These are phyloP conservation scores for Malus sieversii DNA, from an alignment of 306 rosid genomes.

Conservation along the genomic window DNA sequence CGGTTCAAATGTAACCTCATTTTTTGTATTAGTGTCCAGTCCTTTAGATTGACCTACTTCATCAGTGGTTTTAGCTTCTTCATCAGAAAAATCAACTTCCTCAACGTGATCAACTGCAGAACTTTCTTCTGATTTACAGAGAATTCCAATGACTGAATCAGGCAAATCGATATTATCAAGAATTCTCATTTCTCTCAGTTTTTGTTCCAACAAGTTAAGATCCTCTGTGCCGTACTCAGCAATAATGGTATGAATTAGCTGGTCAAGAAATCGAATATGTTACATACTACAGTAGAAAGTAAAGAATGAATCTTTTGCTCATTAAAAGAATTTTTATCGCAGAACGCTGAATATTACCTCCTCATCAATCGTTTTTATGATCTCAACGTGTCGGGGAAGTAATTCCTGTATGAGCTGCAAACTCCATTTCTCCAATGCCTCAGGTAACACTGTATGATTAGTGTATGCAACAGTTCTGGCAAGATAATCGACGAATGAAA, in stretches of 20 bases:
- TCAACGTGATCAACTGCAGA: slow-evolving; percentile 16
- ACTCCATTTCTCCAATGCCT: slow-evolving; percentile 98
- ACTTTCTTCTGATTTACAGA: slow-evolving; percentile 41
- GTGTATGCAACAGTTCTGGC: slow-evolving; percentile 91
- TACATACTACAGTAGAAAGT: background rate
- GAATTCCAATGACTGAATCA: slow-evolving; percentile 41
- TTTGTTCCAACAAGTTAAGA: slow-evolving; percentile 47
- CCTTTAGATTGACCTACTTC: slow-evolving; percentile 30
- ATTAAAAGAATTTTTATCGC: too few relatives aligned
- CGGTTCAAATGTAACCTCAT: slow-evolving; percentile 53
- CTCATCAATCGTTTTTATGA: slow-evolving; percentile 81
- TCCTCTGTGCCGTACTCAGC: slow-evolving; percentile 63
- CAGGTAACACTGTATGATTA: slow-evolving; percentile 95
- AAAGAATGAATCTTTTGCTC: background rate
- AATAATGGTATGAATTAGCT: slow-evolving; percentile 66
- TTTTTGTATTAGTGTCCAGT: slow-evolving; percentile 27
- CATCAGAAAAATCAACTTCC: slow-evolving; percentile 2
- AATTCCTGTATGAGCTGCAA: slow-evolving; percentile 69
- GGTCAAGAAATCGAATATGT: slow-evolving; percentile 1
- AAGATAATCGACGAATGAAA: background rate
- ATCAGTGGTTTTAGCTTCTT: slow-evolving; percentile 21
- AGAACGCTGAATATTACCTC: slow-evolving; percentile 42
- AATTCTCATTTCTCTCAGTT: slow-evolving; percentile 82
- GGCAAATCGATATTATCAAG: slow-evolving; percentile 85
- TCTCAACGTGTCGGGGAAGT: slow-evolving; percentile 90